These are phyloP conservation scores for Apiospora phragmitis DNA, from an alignment of 2,329 filamentous ascomycete species.

Conservation along the genomic window DNA sequence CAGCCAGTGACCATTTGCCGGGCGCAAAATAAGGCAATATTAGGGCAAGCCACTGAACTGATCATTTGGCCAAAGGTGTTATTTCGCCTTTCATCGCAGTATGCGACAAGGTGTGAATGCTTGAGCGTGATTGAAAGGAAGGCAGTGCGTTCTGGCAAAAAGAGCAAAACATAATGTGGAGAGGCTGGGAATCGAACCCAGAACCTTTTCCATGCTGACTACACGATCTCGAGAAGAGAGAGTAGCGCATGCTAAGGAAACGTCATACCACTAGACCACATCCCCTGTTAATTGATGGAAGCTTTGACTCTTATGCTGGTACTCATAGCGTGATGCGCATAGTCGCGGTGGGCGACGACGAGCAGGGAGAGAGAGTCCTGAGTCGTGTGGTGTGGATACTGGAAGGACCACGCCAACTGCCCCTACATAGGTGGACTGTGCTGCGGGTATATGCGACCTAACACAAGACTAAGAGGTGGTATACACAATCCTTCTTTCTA, in stretches of 20 bases:
- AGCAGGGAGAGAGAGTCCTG: neutral
- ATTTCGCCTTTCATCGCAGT: slow-evolving; percentile 24
- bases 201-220: neutral
- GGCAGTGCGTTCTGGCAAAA: neutral
- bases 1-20: too few relatives aligned
- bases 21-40: neutral
- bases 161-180: neutral
- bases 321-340: neutral
- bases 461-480: too few relatives aligned
- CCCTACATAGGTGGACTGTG: neutral
- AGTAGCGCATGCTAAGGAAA: neutral
- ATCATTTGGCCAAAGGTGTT: slow-evolving; percentile 16
- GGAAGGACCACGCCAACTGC: neutral
- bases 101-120: slow-evolving; percentile 18
- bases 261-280: neutral
- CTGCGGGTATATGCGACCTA: too few relatives aligned
- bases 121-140: neutral
- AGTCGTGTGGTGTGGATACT: neutral
- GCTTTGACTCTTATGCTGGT: neutral
- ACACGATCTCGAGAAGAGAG: neutral
- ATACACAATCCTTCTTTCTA: too few relatives aligned
- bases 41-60: too few relatives aligned
- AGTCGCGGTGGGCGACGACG: neutral
- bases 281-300: neutral
- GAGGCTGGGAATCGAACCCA: neutral